Evolutionary conservation across 176 grass and related monocot genomes (phyloP).

Genomic region (Juncus inflexus): DNA sequence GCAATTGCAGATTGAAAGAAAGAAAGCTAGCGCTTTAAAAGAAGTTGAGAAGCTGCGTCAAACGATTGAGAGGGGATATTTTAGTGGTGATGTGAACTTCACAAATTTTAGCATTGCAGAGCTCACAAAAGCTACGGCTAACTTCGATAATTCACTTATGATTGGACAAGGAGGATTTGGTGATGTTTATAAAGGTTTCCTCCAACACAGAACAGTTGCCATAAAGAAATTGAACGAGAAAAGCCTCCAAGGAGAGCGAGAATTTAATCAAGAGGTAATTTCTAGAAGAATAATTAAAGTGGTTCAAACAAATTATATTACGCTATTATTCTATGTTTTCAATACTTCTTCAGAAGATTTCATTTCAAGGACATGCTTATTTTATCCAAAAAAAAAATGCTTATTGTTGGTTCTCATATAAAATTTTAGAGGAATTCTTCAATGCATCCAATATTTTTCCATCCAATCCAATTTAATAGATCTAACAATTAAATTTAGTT

Average conservation of each 20-base stretch:
- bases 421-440: too few relatives aligned
- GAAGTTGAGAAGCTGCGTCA: too few relatives aligned
- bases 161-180: constrained; percentile 64
- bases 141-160: constrained; percentile 42
- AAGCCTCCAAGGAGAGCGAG: constrained; percentile 33
- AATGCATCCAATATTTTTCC: too few relatives aligned
- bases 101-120: constrained; percentile 49
- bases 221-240: constrained; percentile 54
- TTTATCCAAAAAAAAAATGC: too few relatives aligned
- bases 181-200: constrained; percentile 67
- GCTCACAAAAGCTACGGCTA: constrained; percentile 39
- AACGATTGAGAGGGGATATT: too few relatives aligned
- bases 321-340: too few relatives aligned
- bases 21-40: constrained; percentile 3
- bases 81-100: constrained; percentile 14
- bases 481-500: too few relatives aligned
- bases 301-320: too few relatives aligned
- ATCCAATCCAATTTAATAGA: too few relatives aligned
- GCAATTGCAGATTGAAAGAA: constrained; percentile 25
- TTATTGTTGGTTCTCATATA: too few relatives aligned
- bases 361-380: too few relatives aligned
- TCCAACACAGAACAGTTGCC: constrained; percentile 48
- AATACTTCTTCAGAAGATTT: too few relatives aligned
- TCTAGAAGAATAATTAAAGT: not conserved
- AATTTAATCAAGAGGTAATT: constrained; percentile 68